Evolutionary conservation across 768 basidiomycete genomes (phyloP).

Genomic region (Mycena galericulata): DNA sequence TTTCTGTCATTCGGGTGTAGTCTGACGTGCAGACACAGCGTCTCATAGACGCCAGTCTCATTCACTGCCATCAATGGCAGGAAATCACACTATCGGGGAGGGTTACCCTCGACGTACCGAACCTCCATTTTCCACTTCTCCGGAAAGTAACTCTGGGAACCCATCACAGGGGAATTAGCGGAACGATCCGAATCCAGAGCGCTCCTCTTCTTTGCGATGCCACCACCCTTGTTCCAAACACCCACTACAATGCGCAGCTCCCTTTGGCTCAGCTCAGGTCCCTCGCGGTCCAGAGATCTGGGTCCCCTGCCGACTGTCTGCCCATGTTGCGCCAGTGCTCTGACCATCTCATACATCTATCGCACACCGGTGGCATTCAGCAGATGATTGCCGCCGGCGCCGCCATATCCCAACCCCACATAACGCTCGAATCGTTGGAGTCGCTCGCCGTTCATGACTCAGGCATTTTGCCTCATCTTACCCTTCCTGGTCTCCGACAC

Average conservation of each 20-base stretch:
- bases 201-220: background rate
- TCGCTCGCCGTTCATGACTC: background rate
- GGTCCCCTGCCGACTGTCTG: background rate
- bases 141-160: slow-evolving; percentile 2
- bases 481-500: background rate
- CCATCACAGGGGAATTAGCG: background rate
- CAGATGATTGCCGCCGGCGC: no score
- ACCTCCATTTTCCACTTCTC: background rate
- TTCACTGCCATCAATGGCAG: slow-evolving; percentile 10
- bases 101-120: background rate
- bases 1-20: background rate
- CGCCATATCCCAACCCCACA: background rate
- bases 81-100: background rate
- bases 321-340: background rate
- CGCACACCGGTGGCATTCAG: background rate
- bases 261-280: background rate
- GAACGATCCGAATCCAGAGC: background rate
- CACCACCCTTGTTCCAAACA: background rate
- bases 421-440: background rate
- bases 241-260: background rate
- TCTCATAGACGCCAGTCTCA: background rate
- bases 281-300: background rate
- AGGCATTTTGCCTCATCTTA: background rate
- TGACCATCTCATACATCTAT: background rate
- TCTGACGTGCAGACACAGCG: background rate